Base-by-base conservation (phyloP, 768 basidiomycete species). In the Inosperma sp. region DNA sequence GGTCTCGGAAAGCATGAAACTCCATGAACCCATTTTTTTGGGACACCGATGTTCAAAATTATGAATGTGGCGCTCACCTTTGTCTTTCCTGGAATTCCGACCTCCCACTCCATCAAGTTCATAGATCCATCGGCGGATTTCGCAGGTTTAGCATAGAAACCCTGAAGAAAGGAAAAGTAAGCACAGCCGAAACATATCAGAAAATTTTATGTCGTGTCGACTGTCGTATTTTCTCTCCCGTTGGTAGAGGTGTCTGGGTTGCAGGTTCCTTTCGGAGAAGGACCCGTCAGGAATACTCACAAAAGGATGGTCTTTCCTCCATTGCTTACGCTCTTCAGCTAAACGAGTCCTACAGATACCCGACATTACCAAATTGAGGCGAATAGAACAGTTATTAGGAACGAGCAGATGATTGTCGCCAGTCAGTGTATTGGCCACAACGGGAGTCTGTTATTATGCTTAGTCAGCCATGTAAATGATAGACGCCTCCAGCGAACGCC, bases 281-380 rank as follows among this genome's bases (percentile, higher is more conserved):
- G 25, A 17, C 19, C 3, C 6, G n/a, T 17, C 30, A 21, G 26
- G 51, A 33, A 16, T 16, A 79, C 91, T 72, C 69, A 97, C 96
- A 61, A 95, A 97, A 25, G 96, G 96, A 69, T 99, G 96, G 59
- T 98, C 96, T 69, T 94, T 98, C 52, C 96, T 73, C 96, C 96
- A 99, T 63, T 94, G 91, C 72, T 99, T 99, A 63, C 96, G 83
- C 70, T 99, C 96, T 70, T 98, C 96, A 23, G 93, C 82, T 13
- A 99, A 78, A 62, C 96, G 86, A 29, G 88, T 84, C 68, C 93
- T 82, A 68, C 93, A 94, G 56, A 97, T 95, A 54, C 92, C 93
- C 46, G 91, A 86, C 91, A 93, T 91, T 16, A 21, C n/a, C 12
- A 6, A n/a, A 40, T 4, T 40, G 3, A 23, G n/a, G 19, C 21